Percentiles rank a stretch among this genome's conserved stretches.
Evolutionary conservation across 2,329 filamentous ascomycete genomes (phyloP).

Genomic region (Chaetomium strumarium): DNA sequence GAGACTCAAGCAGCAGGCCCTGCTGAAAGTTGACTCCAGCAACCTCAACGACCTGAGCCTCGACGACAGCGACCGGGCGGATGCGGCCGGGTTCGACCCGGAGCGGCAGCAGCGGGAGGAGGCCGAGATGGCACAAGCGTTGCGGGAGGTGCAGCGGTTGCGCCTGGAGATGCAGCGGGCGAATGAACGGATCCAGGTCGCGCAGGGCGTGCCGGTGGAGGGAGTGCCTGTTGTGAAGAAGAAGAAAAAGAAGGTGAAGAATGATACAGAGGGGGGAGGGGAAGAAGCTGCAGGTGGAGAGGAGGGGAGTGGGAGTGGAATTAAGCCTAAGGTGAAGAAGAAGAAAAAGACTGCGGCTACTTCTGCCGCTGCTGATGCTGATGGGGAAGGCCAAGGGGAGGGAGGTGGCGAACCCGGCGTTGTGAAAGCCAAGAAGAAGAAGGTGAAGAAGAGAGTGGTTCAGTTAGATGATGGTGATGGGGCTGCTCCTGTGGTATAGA

Average conservation of each 20-base stretch:
- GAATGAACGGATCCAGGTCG: slow-evolving; percentile 67
- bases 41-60: slow-evolving; percentile 69
- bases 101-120: slow-evolving; percentile 71
- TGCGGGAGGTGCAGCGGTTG: slow-evolving; percentile 81
- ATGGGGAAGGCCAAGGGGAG: background rate
- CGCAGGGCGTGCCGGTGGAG: slow-evolving; percentile 60
- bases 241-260: slow-evolving; percentile 34
- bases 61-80: slow-evolving; percentile 34
- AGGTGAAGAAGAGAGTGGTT: slow-evolving; percentile 22
- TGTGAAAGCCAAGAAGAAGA: slow-evolving; percentile 27
- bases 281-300: background rate
- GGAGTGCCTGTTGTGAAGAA: slow-evolving; percentile 63
- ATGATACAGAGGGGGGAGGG: background rate
- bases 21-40: slow-evolving; percentile 84
- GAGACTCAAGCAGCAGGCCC: slow-evolving; percentile 52
- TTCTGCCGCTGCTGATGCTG: background rate
- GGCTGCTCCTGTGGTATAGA: background rate
- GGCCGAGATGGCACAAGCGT: slow-evolving; percentile 79
- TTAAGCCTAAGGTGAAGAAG: slow-evolving; percentile 29
- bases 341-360: slow-evolving; percentile 17
- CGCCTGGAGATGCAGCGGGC: slow-evolving; percentile 84
- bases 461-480: slow-evolving; percentile 21
- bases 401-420: slow-evolving; percentile 2
- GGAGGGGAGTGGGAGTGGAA: slow-evolving; percentile 30
- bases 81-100: slow-evolving; percentile 43